Conservation (phyloP, 306 rosid genomes). For the Cucurbita maxima region DNA sequence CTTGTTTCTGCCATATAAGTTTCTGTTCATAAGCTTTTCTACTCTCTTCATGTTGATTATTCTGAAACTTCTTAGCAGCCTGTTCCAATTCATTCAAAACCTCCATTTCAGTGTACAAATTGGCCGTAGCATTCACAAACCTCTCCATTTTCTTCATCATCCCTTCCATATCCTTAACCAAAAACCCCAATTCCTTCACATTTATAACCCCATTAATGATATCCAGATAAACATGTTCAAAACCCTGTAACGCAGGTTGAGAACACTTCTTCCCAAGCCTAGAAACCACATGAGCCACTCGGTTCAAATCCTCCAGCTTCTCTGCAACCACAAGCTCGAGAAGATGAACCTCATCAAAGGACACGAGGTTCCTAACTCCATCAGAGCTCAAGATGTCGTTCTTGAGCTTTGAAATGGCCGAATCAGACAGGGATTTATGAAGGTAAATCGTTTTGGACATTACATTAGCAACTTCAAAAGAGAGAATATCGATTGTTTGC, state of each 20-base stretch:
- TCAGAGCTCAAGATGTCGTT: conserved; percentile 64
- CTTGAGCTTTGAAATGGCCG: conserved; percentile 64
- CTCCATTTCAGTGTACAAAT: conserved; percentile 70
- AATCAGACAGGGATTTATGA: conserved; percentile 54
- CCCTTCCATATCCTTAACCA: conserved; percentile 92
- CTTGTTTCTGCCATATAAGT: conserved; percentile 73
- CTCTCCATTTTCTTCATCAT: conserved; percentile 93
- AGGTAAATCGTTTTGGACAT: conserved; percentile 75
- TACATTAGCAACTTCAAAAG: conserved; percentile 87
- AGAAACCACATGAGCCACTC: conserved; percentile 65
- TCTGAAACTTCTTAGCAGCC: conserved; percentile 63
- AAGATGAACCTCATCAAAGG: conserved; percentile 57
- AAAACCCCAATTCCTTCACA: conserved; percentile 74
- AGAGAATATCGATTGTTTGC: conserved; percentile 61
- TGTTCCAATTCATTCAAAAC: conserved; percentile 80
- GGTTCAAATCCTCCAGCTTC: conserved; percentile 79
- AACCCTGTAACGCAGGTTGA: conserved; percentile 81
- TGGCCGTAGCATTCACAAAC: conserved; percentile 65
- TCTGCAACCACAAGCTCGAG: conserved; percentile 70
- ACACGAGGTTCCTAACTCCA: conserved; percentile 57
- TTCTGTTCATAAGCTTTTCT: conserved; percentile 67
- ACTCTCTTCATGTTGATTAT: conserved; percentile 72
- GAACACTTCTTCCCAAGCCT: conserved; percentile 81
- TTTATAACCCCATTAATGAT: conserved; percentile 58
- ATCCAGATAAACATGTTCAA: conserved; percentile 82